Conservation (phyloP, 1,139 yeast genomes). For the Scheffersomyces stambukii region DNA sequence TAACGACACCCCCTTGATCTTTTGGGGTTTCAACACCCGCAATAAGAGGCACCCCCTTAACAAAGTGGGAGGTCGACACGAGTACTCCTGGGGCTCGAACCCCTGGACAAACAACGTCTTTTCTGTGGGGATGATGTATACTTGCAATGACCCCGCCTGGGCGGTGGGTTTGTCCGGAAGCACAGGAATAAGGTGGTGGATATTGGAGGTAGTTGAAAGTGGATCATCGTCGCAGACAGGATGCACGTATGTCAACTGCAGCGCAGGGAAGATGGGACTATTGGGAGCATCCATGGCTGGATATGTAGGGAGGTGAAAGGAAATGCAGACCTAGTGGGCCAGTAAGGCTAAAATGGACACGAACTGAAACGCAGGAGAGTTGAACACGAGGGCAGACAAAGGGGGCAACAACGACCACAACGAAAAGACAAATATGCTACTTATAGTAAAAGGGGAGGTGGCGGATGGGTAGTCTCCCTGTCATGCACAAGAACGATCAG, state of each 20-base stretch:
- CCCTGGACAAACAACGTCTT: conserved; percentile 80
- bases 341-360: too few relatives aligned
- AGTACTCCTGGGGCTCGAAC: conserved; percentile 61
- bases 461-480: too few relatives aligned
- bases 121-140: conserved; percentile 69
- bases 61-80: conserved; percentile 73
- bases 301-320: not conserved
- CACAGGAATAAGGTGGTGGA: conserved; percentile 36
- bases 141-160: conserved; percentile 44
- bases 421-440: too few relatives aligned
- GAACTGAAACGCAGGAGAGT: too few relatives aligned
- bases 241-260: conserved; percentile 18
- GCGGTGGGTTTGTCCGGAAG: conserved; percentile 48
- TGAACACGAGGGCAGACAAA: too few relatives aligned
- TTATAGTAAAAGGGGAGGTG: too few relatives aligned
- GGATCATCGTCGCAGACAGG: too few relatives aligned
- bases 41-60: conserved; percentile 78
- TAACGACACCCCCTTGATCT: conserved; percentile 64
- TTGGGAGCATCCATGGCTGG: conserved; percentile 13
- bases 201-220: too few relatives aligned
- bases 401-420: too few relatives aligned
- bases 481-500: too few relatives aligned
- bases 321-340: too few relatives aligned
- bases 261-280: conserved; percentile 33
- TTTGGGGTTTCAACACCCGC: conserved; percentile 69